Conservation (phyloP, 768 basidiomycete genomes). For the Clitopilus passeckerianus region DNA sequence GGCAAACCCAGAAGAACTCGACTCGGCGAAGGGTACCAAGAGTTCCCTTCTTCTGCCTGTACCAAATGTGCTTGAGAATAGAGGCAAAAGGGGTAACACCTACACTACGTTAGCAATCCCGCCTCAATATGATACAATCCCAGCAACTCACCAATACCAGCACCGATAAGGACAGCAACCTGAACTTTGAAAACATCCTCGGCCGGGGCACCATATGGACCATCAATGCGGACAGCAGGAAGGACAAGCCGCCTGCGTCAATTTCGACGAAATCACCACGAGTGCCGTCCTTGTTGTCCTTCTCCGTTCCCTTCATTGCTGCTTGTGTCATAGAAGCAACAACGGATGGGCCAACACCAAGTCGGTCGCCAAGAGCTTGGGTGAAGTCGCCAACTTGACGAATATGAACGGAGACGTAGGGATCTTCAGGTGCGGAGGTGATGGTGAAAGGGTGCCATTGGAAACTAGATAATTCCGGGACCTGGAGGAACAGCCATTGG, state of each 20-base stretch:
- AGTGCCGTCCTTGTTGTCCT: slow-evolving; percentile 40
- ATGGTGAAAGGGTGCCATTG: slow-evolving; percentile 99
- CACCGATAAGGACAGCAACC: slow-evolving; percentile 88
- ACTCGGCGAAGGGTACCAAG: slow-evolving; percentile 82
- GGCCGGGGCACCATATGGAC: slow-evolving; percentile 90
- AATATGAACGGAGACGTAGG: slow-evolving; percentile 88
- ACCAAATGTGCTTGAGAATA: slow-evolving; percentile 95
- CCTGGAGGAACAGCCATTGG: slow-evolving; percentile 88
- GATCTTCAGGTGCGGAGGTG: slow-evolving; percentile 92
- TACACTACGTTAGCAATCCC: slow-evolving; percentile 16
- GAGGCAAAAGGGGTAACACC: slow-evolving; percentile 94
- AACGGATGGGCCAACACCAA: slow-evolving; percentile 75
- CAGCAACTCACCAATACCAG: slow-evolving; percentile 73
- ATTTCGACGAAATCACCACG: slow-evolving; percentile 85
- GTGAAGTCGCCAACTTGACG: slow-evolving; percentile 94
- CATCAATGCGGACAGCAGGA: slow-evolving; percentile 76
- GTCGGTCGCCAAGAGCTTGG: slow-evolving; percentile 74
- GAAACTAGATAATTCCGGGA: slow-evolving; percentile 76
- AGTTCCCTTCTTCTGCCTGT: slow-evolving; percentile 74
- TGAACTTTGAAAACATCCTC: slow-evolving; percentile 86
- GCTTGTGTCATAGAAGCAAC: slow-evolving; percentile 75
- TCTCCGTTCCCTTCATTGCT: slow-evolving; percentile 74
- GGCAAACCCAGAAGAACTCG: slow-evolving; percentile 93
- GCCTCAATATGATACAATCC: neutral
- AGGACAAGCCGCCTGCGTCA: slow-evolving; percentile 53